Evolutionary conservation across 768 basidiomycete genomes (phyloP).

Genomic region (Chalciporus sphaerocephalus): DNA sequence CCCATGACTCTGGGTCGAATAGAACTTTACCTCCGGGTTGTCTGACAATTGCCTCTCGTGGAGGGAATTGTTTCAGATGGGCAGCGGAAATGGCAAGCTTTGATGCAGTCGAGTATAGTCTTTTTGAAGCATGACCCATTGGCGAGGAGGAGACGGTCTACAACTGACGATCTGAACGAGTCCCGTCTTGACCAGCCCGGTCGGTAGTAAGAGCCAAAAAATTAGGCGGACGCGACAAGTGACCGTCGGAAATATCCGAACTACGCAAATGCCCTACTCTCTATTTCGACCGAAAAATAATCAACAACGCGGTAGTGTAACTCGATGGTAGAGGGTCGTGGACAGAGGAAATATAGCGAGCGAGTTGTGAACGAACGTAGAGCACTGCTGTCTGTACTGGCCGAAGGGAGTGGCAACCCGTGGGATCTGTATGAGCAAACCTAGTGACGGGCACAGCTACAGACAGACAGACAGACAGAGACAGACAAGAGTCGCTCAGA

Average conservation of each 20-base stretch:
- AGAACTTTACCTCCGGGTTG: constrained; percentile 33
- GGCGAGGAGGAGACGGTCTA: constrained; percentile 11
- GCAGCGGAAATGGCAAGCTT: constrained; percentile 55
- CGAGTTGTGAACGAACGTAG: too few species aligned
- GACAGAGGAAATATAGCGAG: too few species aligned
- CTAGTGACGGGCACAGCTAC: too few species aligned
- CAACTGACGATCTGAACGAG: neutral
- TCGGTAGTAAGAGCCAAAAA: constrained; percentile 18
- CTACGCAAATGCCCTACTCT: too few species aligned
- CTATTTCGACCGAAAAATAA: too few species aligned
- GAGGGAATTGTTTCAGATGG: constrained; percentile 55
- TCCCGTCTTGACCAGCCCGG: constrained; percentile 6
- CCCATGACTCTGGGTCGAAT: constrained; percentile 69
- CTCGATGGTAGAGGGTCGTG: too few species aligned
- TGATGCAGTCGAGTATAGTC: constrained; percentile 46
- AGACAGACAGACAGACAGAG: too few species aligned
- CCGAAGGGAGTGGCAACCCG: too few species aligned
- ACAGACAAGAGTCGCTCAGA: too few species aligned
- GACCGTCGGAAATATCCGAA: constrained; percentile 30
- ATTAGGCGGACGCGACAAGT: constrained; percentile 28
- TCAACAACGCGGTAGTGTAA: too few species aligned
- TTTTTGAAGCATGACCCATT: constrained; percentile 61
- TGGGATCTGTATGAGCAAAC: too few species aligned
- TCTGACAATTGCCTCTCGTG: constrained; percentile 46
- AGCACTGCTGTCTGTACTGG: too few species aligned